Percentiles rank a stretch among this genome's conserved stretches.
phyloP scores from a whole-genome alignment of 169 alveolate genomes.

The Plasmodium adleri region DNA sequence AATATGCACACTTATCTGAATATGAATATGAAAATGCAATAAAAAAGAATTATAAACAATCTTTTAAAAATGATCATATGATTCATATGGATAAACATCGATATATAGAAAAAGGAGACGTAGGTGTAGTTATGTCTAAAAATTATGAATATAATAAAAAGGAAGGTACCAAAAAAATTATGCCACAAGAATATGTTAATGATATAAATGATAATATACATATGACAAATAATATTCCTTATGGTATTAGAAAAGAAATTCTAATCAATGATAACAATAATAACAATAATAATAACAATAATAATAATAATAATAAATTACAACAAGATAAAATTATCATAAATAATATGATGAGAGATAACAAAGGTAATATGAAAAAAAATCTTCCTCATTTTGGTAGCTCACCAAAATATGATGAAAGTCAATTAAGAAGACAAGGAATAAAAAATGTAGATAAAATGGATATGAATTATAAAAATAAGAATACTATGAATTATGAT shows the following conservation, averaged over 20 bases:
- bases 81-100: slow-evolving; percentile 24
- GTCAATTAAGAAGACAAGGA: slow-evolving; percentile 14
- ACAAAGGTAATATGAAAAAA: slow-evolving; percentile 3
- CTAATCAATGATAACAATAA: slow-evolving; percentile 13
- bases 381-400: slow-evolving; percentile 6
- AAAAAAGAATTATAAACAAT: not conserved
- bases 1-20: slow-evolving; percentile 12
- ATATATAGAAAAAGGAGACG: slow-evolving; percentile 17
- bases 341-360: slow-evolving; percentile 18
- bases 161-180: not conserved
- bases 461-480: slow-evolving; percentile 16
- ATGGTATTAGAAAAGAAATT: slow-evolving; percentile 11
- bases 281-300: not conserved
- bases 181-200: slow-evolving; percentile 20
- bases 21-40: slow-evolving; percentile 11
- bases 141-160: slow-evolving; percentile 28
- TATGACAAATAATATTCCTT: not conserved
- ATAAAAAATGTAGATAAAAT: slow-evolving; percentile 35
- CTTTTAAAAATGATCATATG: not conserved
- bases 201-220: not conserved
- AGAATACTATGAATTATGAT: slow-evolving; percentile 22
- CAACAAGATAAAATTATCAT: not conserved
- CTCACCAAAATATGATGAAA: slow-evolving; percentile 17
- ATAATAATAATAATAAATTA: too few relatives aligned
- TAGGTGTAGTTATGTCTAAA: slow-evolving; percentile 1